Evolutionary conservation across 805 yeast species (phyloP), one percentile per base, ranked within the genome.

Genomic region (Deakozyma indianensis): DNA sequence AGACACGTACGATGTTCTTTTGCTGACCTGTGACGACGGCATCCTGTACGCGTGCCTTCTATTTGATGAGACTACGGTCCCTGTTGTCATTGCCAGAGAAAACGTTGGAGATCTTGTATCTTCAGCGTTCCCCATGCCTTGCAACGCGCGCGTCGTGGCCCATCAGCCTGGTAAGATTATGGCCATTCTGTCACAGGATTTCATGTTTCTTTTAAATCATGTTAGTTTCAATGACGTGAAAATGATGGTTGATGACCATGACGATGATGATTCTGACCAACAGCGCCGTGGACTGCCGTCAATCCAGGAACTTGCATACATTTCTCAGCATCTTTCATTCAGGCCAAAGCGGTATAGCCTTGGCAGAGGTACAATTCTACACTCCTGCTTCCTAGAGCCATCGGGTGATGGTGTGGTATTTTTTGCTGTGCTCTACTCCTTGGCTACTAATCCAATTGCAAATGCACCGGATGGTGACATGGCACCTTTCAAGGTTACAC

Each of bases 71-170:
- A 5, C 5, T 7, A n/a, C 38, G 5, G 38, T 9, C 18, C 38
- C 38, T 32, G 18, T 32, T 5, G 38, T 32, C 7, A 7, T 32
- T 5, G 18, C 18, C 4, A 7, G 38, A 7, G 38, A 32, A 32
- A 32, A 32, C 16, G 38, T 32, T n/a, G 11, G 18, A 4, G 38
- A 32, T 32, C 11, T 5, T 14, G 38, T 32, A 14, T 11, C 38
- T 5, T 32, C 38, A 5, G 38, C 38, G 38, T 32, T 32, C 18
- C 38, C 38, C 38, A 32, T 32, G 38, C 38, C 38, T n/a, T 32
- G 4, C 18, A 32, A 32, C 18, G 38, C 38, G 9, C 38, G 38
- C 5, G 18, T 32, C 18, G 38, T 32, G 18, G 16, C 38, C 16
- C 18, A 7, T n/a, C 11, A 32, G 18, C 18, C 7, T 4, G 5